Percentiles rank a stretch among this genome's conserved stretches.
phyloP scores from a whole-genome alignment of 2,329 filamentous ascomycete species.

The Hypoxylon sp. region DNA sequence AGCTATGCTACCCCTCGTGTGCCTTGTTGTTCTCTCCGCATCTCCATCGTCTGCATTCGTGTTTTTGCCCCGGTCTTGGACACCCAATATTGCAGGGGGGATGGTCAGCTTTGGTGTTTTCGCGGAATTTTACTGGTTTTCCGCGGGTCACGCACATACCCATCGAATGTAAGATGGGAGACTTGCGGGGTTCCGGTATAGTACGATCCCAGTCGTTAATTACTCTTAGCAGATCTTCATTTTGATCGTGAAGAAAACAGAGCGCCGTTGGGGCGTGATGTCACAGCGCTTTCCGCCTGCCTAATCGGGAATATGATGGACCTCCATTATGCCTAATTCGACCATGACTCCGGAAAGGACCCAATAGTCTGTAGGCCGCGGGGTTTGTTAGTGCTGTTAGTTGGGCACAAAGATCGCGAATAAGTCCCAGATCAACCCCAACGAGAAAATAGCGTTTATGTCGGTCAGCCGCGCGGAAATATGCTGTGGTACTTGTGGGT shows the following conservation, averaged over 20 bases:
- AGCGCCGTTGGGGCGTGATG: conserved; percentile 28
- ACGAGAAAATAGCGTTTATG: conserved; percentile 8
- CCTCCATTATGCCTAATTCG: conserved; percentile 29
- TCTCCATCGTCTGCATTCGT: conserved; percentile 17
- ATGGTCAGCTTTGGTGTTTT: conserved; percentile 38
- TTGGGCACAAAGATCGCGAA: conserved; percentile 25
- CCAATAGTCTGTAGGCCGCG: conserved; percentile 29
- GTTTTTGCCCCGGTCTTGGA: conserved; percentile 29
- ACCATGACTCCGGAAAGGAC: conserved; percentile 24
- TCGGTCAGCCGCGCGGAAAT: conserved; percentile 4
- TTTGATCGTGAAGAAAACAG: conserved; percentile 30
- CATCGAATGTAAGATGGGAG: conserved; percentile 22
- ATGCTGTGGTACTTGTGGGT: conserved; percentile 6
- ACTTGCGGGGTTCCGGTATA: conserved; percentile 33
- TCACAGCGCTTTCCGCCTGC: conserved; percentile 33
- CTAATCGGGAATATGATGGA: conserved; percentile 32
- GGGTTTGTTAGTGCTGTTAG: conserved; percentile 19
- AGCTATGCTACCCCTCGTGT: conserved; percentile 42
- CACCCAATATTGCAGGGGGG: conserved; percentile 43
- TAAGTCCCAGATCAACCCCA: conserved; percentile 10
- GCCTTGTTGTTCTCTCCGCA: conserved; percentile 34
- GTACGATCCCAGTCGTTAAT: conserved; percentile 31
- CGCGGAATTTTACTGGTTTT: conserved; percentile 44
- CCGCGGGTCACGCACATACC: conserved; percentile 46
- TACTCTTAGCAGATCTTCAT: conserved; percentile 41